Evolutionary conservation across 305 asterid species (phyloP).

Genomic region (Fraxinus greggii): DNA sequence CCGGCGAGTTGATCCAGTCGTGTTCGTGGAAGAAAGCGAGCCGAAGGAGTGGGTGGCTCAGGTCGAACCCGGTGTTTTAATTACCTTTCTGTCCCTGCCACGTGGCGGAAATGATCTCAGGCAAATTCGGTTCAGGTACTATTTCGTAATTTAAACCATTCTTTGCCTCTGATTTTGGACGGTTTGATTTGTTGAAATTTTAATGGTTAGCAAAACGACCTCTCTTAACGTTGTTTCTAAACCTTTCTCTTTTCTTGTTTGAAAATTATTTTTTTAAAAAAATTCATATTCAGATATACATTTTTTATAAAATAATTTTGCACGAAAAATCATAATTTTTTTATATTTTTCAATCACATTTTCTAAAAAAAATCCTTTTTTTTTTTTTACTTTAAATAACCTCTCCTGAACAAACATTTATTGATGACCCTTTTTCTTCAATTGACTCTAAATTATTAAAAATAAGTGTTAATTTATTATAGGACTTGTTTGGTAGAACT

Average conservation of each 20-base stretch:
- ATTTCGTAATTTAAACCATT: slow-evolving; percentile 14
- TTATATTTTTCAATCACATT: neutral
- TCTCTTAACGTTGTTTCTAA: neutral
- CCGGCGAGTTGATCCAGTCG: slow-evolving; percentile 76
- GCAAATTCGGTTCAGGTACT: slow-evolving; percentile 88
- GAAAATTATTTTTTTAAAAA: too few species aligned
- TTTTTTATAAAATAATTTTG: neutral
- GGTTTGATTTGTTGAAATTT: slow-evolving; percentile 12
- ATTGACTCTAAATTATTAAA: neutral
- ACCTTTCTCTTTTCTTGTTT: neutral
- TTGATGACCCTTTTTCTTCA: neutral
- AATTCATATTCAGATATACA: neutral
- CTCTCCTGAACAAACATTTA: neutral
- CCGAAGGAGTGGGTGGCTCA: slow-evolving; percentile 99
- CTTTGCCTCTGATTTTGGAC: neutral
- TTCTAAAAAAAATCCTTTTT: too few species aligned
- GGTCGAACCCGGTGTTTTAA: slow-evolving; percentile 93
- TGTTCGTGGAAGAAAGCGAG: slow-evolving; percentile 86
- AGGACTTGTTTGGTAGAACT: too few species aligned
- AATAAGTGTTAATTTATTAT: neutral
- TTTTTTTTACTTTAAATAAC: neutral
- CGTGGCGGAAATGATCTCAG: slow-evolving; percentile 96
- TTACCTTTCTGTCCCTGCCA: slow-evolving; percentile 87
- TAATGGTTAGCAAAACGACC: neutral
- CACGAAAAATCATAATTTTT: too few species aligned